phyloP scores from a whole-genome alignment of 306 rosid species.

The Pachyrhizus erosus region DNA sequence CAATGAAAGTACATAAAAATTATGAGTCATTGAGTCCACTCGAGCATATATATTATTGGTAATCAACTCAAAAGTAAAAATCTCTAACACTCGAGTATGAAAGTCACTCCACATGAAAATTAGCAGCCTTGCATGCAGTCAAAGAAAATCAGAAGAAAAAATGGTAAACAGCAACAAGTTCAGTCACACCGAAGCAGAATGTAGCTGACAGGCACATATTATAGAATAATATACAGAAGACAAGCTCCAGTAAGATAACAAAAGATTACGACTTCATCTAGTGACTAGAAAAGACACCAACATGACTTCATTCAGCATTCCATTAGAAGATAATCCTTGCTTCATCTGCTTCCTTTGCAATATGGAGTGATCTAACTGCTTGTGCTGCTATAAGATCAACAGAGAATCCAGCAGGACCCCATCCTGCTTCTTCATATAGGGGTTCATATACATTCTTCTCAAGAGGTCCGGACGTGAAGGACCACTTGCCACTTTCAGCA shows the following conservation, averaged over 20 bases:
- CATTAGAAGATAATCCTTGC: slow-evolving; percentile 63
- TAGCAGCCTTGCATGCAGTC: slow-evolving; percentile 41
- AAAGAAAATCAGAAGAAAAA: slow-evolving; percentile 2
- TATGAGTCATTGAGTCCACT: neutral
- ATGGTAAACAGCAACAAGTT: slow-evolving; percentile 37
- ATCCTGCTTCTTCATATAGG: slow-evolving; percentile 54
- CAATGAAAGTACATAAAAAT: slow-evolving; percentile 20
- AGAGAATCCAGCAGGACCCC: slow-evolving; percentile 62
- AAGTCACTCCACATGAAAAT: slow-evolving; percentile 46
- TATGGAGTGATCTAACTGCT: slow-evolving; percentile 89
- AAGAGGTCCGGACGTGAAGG: slow-evolving; percentile 56
- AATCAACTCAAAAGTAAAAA: slow-evolving; percentile 32
- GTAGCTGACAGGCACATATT: slow-evolving; percentile 40
- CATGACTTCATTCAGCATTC: slow-evolving; percentile 49
- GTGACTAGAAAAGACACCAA: slow-evolving; percentile 38
- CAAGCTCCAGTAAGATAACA: slow-evolving; percentile 37
- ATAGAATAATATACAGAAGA: slow-evolving; percentile 52
- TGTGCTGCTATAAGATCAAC: slow-evolving; percentile 89
- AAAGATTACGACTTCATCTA: slow-evolving; percentile 26
- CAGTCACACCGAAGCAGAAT: slow-evolving; percentile 45
- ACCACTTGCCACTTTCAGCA: slow-evolving; percentile 59
- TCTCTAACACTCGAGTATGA: slow-evolving; percentile 32
- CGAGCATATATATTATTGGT: slow-evolving; percentile 32
- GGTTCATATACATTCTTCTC: slow-evolving; percentile 47
- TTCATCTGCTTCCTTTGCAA: slow-evolving; percentile 70